Evolutionary conservation across 1,284 basidiomycete species (phyloP).

Genomic region (Malassezia nana): DNA sequence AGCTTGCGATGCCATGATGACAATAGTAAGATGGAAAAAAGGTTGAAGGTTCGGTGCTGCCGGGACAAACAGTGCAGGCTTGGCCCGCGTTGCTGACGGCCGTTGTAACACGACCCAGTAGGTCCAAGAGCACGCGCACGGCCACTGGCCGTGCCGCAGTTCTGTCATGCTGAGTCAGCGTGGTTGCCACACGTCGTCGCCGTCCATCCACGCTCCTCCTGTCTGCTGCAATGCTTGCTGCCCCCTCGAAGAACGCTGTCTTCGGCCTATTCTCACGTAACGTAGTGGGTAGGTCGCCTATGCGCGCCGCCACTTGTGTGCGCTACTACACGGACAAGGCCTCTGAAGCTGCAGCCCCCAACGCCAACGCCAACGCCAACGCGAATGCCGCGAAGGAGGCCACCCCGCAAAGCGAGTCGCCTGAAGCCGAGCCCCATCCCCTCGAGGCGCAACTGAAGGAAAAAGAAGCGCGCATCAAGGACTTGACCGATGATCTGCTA

Average conservation of each 20-base stretch:
- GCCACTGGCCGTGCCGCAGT: background rate
- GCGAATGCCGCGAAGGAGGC: background rate
- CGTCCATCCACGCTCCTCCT: background rate
- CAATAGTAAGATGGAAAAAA: background rate
- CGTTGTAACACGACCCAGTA: background rate
- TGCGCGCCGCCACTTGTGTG: background rate
- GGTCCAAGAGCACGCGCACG: background rate
- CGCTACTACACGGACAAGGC: slow-evolving; percentile 18
- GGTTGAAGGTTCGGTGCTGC: background rate
- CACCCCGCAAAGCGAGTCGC: background rate
- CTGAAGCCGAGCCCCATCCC: slow-evolving; percentile 8
- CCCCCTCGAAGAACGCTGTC: background rate
- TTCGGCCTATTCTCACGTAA: slow-evolving; percentile 13
- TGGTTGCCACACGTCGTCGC: background rate
- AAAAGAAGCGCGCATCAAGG: slow-evolving; percentile 46
- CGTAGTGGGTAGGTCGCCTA: background rate
- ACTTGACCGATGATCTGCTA: slow-evolving; percentile 39
- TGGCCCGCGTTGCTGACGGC: slow-evolving; percentile 1
- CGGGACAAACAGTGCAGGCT: background rate
- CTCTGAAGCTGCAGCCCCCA: slow-evolving; percentile 21
- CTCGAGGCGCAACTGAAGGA: slow-evolving; percentile 38
- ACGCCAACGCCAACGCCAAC: slow-evolving; percentile 30
- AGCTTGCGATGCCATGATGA: slow-evolving; percentile 21
- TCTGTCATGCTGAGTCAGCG: slow-evolving; percentile 4
- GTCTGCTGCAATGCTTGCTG: slow-evolving; percentile 2